Base-by-base conservation (phyloP, 441 rosid species). In the Jatropha podagrica region DNA sequence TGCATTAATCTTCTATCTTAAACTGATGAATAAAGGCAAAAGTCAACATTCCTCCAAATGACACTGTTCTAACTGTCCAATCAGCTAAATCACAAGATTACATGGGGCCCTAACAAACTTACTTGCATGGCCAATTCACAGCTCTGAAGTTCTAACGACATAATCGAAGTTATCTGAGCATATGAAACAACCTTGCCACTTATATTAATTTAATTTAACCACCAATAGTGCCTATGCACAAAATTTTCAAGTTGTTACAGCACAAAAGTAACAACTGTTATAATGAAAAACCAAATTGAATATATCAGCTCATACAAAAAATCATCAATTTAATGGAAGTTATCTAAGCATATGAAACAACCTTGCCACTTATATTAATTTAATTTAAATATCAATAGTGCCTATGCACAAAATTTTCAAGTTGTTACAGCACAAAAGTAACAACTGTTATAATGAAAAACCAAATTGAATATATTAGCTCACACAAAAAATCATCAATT, bases 281-380 rank as follows among this genome's bases (percentile, higher is more conserved):
- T 20, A 71, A 40, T 23, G n/a, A 23, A 27, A 4, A 58, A 40
- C 26, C 23, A 27, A 60, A 61, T 15, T 26, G 4, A 55, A 18
- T 27, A 46, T 37, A 5, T 32, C 11, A 61, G 23, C 49, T 52
- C 63, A 76, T 20, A 67, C n/a, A 12, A 64, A 70, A 77, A 64
- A 42, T 32, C 27, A 26, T 12, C 60, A 41, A 32, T 38, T 78
- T 84, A 95, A 4, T 23, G 46, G n/a, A 17, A 13, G n/a, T 52
- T 17, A 32, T 54, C 46, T 5, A 38, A 41, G 65, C 15, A 40
- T 32, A 13, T 2, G 14, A 63, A 6, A 72, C 49, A 73, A 49
- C 37, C 65, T 49, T 11, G 7, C 52, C 70, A 44, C 32, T 37
- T 13, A 44, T 61, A 72, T 54, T 17, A 73, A 7, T 60, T 71